phyloP scores from a whole-genome alignment of 768 basidiomycete species.

The Trametes cinnabarina region DNA sequence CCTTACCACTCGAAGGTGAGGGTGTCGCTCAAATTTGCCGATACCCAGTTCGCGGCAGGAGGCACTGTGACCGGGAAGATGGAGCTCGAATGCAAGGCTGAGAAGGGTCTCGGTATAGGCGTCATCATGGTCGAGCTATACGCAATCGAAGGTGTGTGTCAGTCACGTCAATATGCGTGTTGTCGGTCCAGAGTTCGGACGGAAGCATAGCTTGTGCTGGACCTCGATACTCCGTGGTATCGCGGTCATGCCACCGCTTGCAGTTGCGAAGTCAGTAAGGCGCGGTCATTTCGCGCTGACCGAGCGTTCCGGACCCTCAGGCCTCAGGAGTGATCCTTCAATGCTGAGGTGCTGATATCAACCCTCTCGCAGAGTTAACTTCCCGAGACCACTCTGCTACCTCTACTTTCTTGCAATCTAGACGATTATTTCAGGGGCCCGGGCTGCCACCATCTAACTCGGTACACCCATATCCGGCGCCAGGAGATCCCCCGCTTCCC shows the following conservation, averaged over 20 bases:
- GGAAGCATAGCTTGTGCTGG: too few relatives aligned
- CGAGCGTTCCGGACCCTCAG: too few relatives aligned
- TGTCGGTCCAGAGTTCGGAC: neutral
- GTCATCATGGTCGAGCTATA: constrained; percentile 77
- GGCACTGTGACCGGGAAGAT: constrained; percentile 67
- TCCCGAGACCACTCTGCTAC: constrained; percentile 81
- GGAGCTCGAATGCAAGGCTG: constrained; percentile 76
- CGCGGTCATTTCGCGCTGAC: too few relatives aligned
- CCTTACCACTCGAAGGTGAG: constrained; percentile 77
- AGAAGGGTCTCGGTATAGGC: constrained; percentile 68
- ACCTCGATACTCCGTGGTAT: too few relatives aligned
- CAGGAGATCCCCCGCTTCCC: constrained; percentile 61
- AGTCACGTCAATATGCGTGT: neutral
- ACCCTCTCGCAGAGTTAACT: constrained; percentile 52
- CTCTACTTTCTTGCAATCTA: constrained; percentile 69
- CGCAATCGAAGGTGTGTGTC: constrained; percentile 40
- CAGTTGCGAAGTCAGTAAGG: too few relatives aligned
- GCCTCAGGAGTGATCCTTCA: neutral
- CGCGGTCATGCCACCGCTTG: too few relatives aligned
- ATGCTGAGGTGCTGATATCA: neutral
- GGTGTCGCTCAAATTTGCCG: constrained; percentile 57
- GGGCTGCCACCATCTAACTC: constrained; percentile 83
- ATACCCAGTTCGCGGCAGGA: constrained; percentile 65
- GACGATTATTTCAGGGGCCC: constrained; percentile 76
- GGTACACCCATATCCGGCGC: constrained; percentile 59